Conservation (phyloP, 129 eudicot species). For the Smallanthus sonchifolius region DNA sequence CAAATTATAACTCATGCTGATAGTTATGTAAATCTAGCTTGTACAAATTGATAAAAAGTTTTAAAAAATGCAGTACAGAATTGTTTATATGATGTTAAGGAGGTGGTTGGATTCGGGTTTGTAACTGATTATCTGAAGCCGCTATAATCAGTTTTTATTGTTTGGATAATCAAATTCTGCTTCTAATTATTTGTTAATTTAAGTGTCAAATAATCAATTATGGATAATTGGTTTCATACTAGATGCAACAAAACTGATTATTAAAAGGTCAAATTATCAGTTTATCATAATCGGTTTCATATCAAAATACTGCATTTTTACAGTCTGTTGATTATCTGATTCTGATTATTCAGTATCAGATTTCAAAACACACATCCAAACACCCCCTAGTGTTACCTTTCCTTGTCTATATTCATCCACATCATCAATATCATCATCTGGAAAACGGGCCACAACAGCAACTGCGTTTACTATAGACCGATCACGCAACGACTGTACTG, state of each 20-base stretch:
- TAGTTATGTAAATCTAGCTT: background rate
- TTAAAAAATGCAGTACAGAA: background rate
- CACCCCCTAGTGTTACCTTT: constrained; percentile 37
- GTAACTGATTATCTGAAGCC: background rate
- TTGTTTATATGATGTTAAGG: background rate
- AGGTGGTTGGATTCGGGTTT: background rate
- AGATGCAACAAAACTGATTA: background rate
- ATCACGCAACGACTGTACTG: constrained; percentile 51
- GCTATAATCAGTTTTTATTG: background rate
- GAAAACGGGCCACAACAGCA: constrained; percentile 95
- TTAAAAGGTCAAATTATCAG: background rate
- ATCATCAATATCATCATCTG: constrained; percentile 84
- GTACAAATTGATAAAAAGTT: background rate
- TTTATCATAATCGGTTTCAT: background rate
- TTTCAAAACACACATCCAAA: background rate
- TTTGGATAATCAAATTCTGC: background rate
- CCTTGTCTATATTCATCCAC: constrained; percentile 84
- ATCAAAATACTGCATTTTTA: background rate
- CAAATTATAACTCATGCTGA: background rate
- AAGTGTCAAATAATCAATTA: background rate
- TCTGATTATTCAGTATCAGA: background rate
- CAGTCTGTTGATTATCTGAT: background rate
- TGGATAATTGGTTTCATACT: background rate
- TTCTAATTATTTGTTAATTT: background rate
- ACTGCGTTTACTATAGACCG: constrained; percentile 67